phyloP scores from a whole-genome alignment of 768 basidiomycete species.

The Exsudoporus frostii region DNA sequence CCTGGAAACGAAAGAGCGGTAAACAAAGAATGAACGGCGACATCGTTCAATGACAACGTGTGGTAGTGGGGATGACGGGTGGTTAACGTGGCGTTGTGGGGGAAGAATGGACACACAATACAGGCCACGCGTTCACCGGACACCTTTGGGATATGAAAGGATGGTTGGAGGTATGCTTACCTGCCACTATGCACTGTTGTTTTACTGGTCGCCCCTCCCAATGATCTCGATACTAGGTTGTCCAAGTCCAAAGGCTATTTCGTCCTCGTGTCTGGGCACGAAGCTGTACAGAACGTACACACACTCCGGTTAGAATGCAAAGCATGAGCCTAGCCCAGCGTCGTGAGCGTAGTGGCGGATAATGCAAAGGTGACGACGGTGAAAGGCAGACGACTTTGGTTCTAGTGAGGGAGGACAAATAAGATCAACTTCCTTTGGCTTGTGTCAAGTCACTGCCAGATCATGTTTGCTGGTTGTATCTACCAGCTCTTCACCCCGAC shows the following conservation, averaged over 20 bases:
- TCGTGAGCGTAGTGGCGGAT: background rate
- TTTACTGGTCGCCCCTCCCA: slow-evolving; percentile 90
- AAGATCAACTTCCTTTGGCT: too few species aligned
- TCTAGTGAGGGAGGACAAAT: too few species aligned
- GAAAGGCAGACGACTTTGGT: too few species aligned
- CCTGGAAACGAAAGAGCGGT: slow-evolving; percentile 44
- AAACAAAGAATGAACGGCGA: slow-evolving; percentile 24
- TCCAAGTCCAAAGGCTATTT: slow-evolving; percentile 79
- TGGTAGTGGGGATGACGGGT: background rate
- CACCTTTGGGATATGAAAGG: slow-evolving; percentile 12
- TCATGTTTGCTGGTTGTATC: too few species aligned
- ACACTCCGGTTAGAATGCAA: slow-evolving; percentile 36
- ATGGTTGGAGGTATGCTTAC: slow-evolving; percentile 31
- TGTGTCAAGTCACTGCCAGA: too few species aligned
- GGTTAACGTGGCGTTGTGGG: slow-evolving; percentile 4
- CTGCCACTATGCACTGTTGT: slow-evolving; percentile 99
- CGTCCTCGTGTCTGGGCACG: slow-evolving; percentile 89
- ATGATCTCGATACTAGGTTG: slow-evolving; percentile 87
- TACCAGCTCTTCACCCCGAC: too few species aligned
- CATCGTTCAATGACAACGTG: slow-evolving; percentile 23
- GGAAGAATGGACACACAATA: background rate
- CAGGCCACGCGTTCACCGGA: slow-evolving; percentile 5
- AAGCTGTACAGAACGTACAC: slow-evolving; percentile 87
- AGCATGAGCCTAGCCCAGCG: background rate
- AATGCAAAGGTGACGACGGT: too few species aligned